Conservation (phyloP, 225 moss, liverwort and hornwort genomes). For the Pleurozium schreberi region DNA sequence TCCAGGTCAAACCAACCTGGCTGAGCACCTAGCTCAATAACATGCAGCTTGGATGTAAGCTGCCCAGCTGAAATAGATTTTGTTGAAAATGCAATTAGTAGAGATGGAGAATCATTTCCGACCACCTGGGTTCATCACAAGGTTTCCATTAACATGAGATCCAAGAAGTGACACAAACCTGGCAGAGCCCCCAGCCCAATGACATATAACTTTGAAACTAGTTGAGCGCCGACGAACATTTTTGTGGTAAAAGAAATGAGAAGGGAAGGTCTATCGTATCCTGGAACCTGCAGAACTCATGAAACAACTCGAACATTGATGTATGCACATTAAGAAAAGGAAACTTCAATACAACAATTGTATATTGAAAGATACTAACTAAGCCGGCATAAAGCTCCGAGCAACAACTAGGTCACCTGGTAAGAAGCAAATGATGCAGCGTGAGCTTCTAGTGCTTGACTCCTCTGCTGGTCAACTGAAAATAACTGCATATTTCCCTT, state of each 20-base stretch:
- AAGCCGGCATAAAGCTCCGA: background rate
- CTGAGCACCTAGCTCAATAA: conserved; percentile 89
- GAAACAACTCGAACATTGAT: conserved; percentile 9
- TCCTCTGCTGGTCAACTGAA: conserved; percentile 92
- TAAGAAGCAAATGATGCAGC: conserved; percentile 86
- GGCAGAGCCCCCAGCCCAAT: conserved; percentile 28
- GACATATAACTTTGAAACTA: conserved; percentile 21
- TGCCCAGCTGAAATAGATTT: conserved; percentile 81
- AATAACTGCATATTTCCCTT: conserved; percentile 98
- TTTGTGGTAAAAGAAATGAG: conserved; percentile 26
- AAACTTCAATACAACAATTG: background rate
- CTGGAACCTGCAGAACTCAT: conserved; percentile 31
- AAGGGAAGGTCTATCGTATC: conserved; percentile 1
- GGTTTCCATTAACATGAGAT: conserved; percentile 8
- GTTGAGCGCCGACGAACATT: conserved; percentile 17
- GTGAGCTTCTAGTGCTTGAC: conserved; percentile 94
- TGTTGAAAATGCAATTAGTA: conserved; percentile 77
- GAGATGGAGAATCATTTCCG: conserved; percentile 70
- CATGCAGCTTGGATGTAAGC: conserved; percentile 87
- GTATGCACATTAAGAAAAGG: background rate
- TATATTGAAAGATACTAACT: background rate
- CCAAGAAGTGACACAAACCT: conserved; percentile 12
- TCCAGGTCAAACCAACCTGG: conserved; percentile 56
- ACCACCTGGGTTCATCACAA: conserved; percentile 54
- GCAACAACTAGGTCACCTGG: conserved; percentile 36